Percentiles rank a stretch among this genome's conserved stretches.
Conservation (phyloP, 2,329 filamentous ascomycete species). For the Arthrobotrys megalospora region DNA sequence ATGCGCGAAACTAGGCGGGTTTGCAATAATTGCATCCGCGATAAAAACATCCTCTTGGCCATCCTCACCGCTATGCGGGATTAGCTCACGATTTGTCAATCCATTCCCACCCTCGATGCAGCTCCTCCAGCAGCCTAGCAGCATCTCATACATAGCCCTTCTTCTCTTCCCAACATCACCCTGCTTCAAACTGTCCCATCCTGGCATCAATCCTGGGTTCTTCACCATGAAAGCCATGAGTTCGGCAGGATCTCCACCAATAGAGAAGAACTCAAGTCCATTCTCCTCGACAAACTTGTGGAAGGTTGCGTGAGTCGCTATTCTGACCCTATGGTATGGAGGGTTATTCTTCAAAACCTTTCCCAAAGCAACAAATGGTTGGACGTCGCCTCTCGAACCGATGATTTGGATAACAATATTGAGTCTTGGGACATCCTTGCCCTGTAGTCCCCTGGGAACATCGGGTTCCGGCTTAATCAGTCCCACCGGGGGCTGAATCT, state of each 20-base stretch:
- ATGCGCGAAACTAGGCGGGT: slow-evolving; percentile 83
- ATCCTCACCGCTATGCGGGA: slow-evolving; percentile 63
- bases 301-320: slow-evolving; percentile 81
- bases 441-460: slow-evolving; percentile 50
- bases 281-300: slow-evolving; percentile 78
- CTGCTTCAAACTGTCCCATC: slow-evolving; percentile 80
- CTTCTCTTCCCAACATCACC: slow-evolving; percentile 83
- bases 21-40: slow-evolving; percentile 84
- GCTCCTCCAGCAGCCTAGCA: slow-evolving; percentile 88
- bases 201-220: slow-evolving; percentile 87
- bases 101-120: slow-evolving; percentile 77
- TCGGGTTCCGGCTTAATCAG: slow-evolving; percentile 35
- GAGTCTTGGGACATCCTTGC: slow-evolving; percentile 67
- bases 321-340: slow-evolving; percentile 79
- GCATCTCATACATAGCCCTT: slow-evolving; percentile 81
- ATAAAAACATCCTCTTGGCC: slow-evolving; percentile 73
- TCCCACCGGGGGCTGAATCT: slow-evolving; percentile 12
- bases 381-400: slow-evolving; percentile 83
- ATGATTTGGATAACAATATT: slow-evolving; percentile 90
- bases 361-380: slow-evolving; percentile 83
- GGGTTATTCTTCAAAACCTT: slow-evolving; percentile 78
- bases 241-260: slow-evolving; percentile 82
- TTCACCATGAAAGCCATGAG: slow-evolving; percentile 94
- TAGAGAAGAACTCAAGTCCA: slow-evolving; percentile 81
- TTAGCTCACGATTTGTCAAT: slow-evolving; percentile 64